A percentile compares a stretch with the other conserved stretches of the same genome.
Conservation (phyloP, 2,329 filamentous ascomycete genomes). For the Cladosporium halotolerans region DNA sequence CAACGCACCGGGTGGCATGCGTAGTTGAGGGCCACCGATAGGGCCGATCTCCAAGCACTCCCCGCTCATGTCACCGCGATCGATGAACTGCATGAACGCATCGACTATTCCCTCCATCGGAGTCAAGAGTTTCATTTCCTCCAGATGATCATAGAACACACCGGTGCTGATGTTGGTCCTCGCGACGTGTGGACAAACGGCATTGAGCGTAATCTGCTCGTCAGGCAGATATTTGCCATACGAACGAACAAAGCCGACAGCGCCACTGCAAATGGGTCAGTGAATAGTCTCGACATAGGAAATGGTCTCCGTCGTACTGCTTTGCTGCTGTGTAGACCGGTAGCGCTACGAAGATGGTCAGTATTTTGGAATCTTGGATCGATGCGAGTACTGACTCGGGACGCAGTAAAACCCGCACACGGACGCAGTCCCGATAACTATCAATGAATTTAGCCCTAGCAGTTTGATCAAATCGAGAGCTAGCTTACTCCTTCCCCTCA, state of each 20-base stretch:
- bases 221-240: conserved; percentile 37
- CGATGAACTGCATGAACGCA: conserved; percentile 35
- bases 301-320: conserved; percentile 22
- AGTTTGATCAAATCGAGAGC: not conserved
- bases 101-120: conserved; percentile 37
- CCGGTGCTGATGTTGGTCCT: conserved; percentile 34
- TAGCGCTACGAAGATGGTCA: conserved; percentile 20
- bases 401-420: conserved; percentile 40
- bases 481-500: conserved; percentile 35
- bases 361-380: not conserved
- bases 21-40: conserved; percentile 26
- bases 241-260: conserved; percentile 34
- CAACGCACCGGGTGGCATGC: conserved; percentile 27
- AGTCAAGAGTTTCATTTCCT: conserved; percentile 31
- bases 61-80: conserved; percentile 31
- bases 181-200: conserved; percentile 38
- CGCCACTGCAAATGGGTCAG: conserved; percentile 20
- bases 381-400: conserved; percentile 24
- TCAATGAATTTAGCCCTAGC: too few relatives aligned
- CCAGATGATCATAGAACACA: conserved; percentile 35
- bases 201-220: conserved; percentile 38
- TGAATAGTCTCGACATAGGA: not conserved
- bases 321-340: conserved; percentile 41
- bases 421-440: conserved; percentile 26
- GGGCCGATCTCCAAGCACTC: conserved; percentile 39